Base-by-base conservation (phyloP, 768 basidiomycete species). In the Boletus subparvulus region DNA sequence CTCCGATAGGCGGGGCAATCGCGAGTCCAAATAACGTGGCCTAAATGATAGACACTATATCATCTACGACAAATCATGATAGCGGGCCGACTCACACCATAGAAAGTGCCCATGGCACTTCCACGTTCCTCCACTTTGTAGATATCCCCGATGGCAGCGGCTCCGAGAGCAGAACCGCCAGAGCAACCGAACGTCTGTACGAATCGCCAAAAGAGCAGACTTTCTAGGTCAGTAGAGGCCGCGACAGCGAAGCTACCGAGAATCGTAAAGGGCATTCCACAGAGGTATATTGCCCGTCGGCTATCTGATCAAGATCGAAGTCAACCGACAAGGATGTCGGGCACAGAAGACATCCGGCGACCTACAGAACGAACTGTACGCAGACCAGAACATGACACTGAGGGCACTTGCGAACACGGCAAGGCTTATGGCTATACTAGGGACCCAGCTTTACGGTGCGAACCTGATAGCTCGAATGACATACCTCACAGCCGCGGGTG, bases 101-200 rank as follows among this genome's bases (percentile, higher is more conserved):
- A 77, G 65, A 83, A 85, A 2, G 83, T 68, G 0, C 85, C 86
- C 75, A 87, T 81, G 0, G 82, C 84, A 4, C 77, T 73, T 10
- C 84, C 78, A 28, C 85, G 73, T 58, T 87, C 82, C 52, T 88
- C 87, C 3, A 86, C 64, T 48, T 70, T 78, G 68, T 87, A 88
- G 3, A 89, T 84, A 62, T 88, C 87, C 0, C 83, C 84, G 28
- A 88, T 83, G 6, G 83, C 79, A 2, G 80, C 87, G 0, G 78
- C 77, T 16, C 79, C 89, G 50, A 81, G 76, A n/a, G 79, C 81
- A 66, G 77, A 64, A 3, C 77, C 83, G 12, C 80, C 80, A 8
- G 84, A 80, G 6, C 83, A 76, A 17, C 88, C 89, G 41, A 86
- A 75, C 0, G 84, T 83, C 65, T 91, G 88, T 0, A 89, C 60